These are phyloP conservation scores for Amaranthus palmeri DNA, from an alignment of 148 eudicot genomes.

Conservation along the genomic window DNA sequence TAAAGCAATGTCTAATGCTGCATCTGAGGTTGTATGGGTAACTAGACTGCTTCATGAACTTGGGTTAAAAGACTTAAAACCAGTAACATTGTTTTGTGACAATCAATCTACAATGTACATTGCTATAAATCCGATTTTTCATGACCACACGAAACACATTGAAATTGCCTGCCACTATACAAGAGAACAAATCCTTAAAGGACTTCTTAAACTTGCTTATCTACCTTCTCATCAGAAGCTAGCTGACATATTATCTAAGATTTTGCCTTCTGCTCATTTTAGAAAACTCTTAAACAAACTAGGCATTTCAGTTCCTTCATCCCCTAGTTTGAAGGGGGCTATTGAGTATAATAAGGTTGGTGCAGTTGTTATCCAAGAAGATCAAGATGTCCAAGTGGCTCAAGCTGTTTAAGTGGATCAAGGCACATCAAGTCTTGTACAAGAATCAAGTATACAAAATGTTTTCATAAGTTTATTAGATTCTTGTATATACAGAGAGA, in stretches of 20 bases:
- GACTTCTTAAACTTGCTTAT: not conserved
- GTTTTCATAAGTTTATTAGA: no score
- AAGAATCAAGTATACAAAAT: no score
- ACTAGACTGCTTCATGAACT: not conserved
- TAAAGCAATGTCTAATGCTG: not conserved
- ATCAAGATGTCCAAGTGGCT: no score
- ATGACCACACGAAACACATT: slow-evolving; percentile 6
- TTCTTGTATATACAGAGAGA: no score
- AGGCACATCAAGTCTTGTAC: no score
- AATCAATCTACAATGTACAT: not conserved
- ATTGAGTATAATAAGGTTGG: no score
- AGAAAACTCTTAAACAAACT: not conserved
- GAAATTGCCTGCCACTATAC: not conserved
- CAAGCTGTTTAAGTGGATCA: no score
- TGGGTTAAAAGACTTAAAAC: not conserved
- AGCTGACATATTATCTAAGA: slow-evolving; percentile 3
- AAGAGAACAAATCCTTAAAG: slow-evolving; percentile 8
- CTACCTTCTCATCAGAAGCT: not conserved
- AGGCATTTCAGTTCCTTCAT: no score
- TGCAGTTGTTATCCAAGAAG: no score
- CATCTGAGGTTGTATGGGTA: not conserved
- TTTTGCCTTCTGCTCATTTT: not conserved
- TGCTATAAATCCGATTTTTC: not conserved
- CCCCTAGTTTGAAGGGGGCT: no score
- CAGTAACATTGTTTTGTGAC: not conserved